Conservation (phyloP, 805 yeast genomes). For the Kazachstania taianensis region DNA sequence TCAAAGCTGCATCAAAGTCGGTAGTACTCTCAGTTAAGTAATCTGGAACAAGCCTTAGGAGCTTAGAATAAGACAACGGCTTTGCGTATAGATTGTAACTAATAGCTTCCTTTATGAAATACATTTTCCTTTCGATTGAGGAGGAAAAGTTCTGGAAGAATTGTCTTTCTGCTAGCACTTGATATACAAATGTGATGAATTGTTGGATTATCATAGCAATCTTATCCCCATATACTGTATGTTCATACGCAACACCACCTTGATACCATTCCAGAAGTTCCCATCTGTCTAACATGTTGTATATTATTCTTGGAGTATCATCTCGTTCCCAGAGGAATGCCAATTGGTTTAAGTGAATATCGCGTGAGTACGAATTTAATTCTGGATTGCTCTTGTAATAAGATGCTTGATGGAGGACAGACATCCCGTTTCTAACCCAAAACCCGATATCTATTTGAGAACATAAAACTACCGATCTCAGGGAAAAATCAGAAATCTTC, state of each 20-base stretch:
- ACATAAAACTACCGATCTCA: slow-evolving; percentile 50
- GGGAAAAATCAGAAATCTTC: slow-evolving; percentile 43
- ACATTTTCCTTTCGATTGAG: slow-evolving; percentile 23
- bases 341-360: slow-evolving; percentile 60
- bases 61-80: slow-evolving; percentile 45
- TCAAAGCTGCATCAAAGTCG: slow-evolving; percentile 40
- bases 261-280: slow-evolving; percentile 43
- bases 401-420: slow-evolving; percentile 41
- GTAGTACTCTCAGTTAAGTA: slow-evolving; percentile 29
- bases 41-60: slow-evolving; percentile 31
- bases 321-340: slow-evolving; percentile 44
- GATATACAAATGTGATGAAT: slow-evolving; percentile 59
- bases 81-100: slow-evolving; percentile 41
- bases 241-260: slow-evolving; percentile 25
- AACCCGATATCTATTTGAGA: slow-evolving; percentile 54
- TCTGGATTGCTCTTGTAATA: slow-evolving; percentile 41
- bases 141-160: slow-evolving; percentile 39
- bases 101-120: slow-evolving; percentile 33
- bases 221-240: slow-evolving; percentile 40
- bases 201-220: slow-evolving; percentile 66
- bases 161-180: slow-evolving; percentile 59
- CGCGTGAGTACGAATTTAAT: slow-evolving; percentile 54
- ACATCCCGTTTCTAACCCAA: slow-evolving; percentile 67
- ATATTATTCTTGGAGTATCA: slow-evolving; percentile 46
- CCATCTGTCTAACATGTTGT: slow-evolving; percentile 48